A percentile compares a stretch with the other conserved stretches of the same genome.
Conservation (phyloP, 306 rosid genomes). For the Cicer judaicum region DNA sequence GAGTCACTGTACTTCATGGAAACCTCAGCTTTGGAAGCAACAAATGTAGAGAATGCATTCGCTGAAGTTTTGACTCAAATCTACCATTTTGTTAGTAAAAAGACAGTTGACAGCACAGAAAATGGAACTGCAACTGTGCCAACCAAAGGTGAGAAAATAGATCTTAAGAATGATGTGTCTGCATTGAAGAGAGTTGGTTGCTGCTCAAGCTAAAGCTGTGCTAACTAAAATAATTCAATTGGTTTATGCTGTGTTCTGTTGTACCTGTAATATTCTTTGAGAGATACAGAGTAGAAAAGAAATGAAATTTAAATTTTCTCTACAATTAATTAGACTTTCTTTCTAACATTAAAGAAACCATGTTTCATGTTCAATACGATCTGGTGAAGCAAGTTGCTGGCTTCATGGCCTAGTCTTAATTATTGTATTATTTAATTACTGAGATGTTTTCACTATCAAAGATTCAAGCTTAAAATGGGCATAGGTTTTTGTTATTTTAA, state of each 20-base stretch:
- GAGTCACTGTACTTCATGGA: background rate
- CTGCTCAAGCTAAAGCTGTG: background rate
- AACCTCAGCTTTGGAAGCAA: background rate
- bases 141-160: conserved; percentile 1
- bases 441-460: background rate
- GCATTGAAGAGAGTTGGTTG: conserved; percentile 3
- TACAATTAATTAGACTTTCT: background rate
- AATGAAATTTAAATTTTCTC: conserved; percentile 2
- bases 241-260: background rate
- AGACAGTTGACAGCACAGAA: background rate
- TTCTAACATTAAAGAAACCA: background rate
- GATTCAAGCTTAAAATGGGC: background rate
- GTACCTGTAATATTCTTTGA: background rate
- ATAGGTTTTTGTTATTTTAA: background rate
- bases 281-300: background rate
- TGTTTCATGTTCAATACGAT: background rate
- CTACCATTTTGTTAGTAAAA: background rate
- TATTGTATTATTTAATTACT: background rate
- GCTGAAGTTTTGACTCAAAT: conserved; percentile 4
- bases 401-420: background rate
- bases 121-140: conserved; percentile 1
- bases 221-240: background rate
- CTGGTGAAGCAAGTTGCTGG: background rate
- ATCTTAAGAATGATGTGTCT: conserved; percentile 2
- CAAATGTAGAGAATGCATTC: background rate